A percentile compares a stretch with the other conserved stretches of the same genome.
These are phyloP conservation scores for Brachypodium distachyon DNA, from an alignment of 202 grass and related monocot species.

Conservation along the genomic window DNA sequence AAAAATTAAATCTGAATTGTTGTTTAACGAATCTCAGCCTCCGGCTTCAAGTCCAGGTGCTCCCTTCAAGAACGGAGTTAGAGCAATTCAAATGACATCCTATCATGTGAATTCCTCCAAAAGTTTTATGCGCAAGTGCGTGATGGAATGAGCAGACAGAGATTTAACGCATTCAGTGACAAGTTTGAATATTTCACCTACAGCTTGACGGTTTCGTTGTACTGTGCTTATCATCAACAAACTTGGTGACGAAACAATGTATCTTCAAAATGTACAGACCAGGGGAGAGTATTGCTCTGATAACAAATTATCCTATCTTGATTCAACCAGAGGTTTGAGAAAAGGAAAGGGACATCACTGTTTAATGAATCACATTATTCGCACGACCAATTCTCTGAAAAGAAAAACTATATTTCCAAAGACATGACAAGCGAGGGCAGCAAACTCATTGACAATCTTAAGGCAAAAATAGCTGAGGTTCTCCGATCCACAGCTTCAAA, in stretches of 20 bases:
- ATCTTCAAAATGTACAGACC: neutral
- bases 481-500: neutral
- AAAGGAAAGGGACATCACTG: neutral
- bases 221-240: neutral
- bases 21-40: too few relatives aligned
- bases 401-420: neutral
- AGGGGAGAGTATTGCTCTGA: neutral
- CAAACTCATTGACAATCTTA: neutral
- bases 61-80: neutral
- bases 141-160: neutral
- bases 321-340: neutral
- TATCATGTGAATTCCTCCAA: neutral
- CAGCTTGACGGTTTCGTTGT: neutral
- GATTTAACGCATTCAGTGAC: neutral
- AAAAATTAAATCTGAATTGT: too few relatives aligned
- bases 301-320: neutral
- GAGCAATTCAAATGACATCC: neutral
- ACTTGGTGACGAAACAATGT: neutral
- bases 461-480: neutral
- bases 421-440: neutral
- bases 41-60: too few relatives aligned
- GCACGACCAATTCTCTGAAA: neutral
- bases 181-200: slow-evolving; percentile 15
- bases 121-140: neutral
- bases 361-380: slow-evolving; percentile 17